Percentiles rank a stretch among this genome's conserved stretches.
phyloP scores from a whole-genome alignment of 805 yeast genomes.

The Wickerhamiella qilinensis region DNA sequence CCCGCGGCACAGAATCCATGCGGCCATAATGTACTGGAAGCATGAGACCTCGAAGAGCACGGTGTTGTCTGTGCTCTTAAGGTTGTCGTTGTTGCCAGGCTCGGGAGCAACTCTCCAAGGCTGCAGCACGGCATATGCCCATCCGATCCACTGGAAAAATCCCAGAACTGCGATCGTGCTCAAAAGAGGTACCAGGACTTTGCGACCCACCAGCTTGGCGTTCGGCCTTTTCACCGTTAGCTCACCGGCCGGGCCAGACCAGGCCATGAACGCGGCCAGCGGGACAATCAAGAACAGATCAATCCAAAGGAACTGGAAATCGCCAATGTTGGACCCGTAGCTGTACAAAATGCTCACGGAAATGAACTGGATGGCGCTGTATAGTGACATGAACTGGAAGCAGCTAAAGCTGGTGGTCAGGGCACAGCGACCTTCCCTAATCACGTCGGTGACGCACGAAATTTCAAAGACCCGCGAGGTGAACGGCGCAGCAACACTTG shows the following conservation, averaged over 20 bases:
- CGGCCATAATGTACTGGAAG: conserved; percentile 76
- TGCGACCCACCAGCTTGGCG: conserved; percentile 82
- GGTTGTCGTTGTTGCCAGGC: conserved; percentile 68
- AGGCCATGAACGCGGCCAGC: conserved; percentile 88
- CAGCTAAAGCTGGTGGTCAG: conserved; percentile 91
- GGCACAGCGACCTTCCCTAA: conserved; percentile 88
- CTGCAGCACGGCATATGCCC: conserved; percentile 31
- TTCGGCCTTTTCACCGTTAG: conserved; percentile 70
- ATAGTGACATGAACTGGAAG: conserved; percentile 93
- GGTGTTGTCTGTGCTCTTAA: conserved; percentile 80
- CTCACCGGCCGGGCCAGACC: conserved; percentile 64
- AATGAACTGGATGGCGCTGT: conserved; percentile 90
- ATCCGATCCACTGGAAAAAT: conserved; percentile 48
- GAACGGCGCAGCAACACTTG: conserved; percentile 97
- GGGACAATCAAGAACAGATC: conserved; percentile 85
- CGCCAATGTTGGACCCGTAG: conserved; percentile 86
- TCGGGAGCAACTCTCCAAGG: conserved; percentile 71
- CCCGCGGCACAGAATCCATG: conserved; percentile 75
- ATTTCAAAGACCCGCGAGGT: conserved; percentile 83
- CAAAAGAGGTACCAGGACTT: conserved; percentile 68
- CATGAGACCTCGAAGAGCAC: conserved; percentile 65
- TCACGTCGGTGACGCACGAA: conserved; percentile 80
- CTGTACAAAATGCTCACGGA: conserved; percentile 74
- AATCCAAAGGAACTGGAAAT: conserved; percentile 88
- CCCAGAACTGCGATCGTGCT: conserved; percentile 54